Percentiles rank a stretch among this genome's conserved stretches.
phyloP scores from a whole-genome alignment of 331 rosid genomes.

The Malus hybrid region DNA sequence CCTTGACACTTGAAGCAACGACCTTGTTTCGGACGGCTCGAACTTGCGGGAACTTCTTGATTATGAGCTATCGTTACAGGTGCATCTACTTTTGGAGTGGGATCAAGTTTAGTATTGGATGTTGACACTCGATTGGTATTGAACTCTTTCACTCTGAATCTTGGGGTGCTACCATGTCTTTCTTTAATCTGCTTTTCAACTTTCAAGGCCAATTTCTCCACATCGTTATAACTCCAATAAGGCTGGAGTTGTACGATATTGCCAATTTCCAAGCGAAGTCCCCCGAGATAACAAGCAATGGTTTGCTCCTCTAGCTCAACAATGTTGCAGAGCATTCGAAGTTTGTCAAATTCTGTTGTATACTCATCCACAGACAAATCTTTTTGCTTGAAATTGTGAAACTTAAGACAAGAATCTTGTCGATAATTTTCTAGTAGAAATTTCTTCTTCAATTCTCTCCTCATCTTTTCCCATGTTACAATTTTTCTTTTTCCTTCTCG shows the following conservation, averaged over 20 bases:
- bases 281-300: not conserved
- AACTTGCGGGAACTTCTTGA: not conserved
- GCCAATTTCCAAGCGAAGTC: not conserved
- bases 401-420: not conserved
- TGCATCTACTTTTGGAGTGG: not conserved
- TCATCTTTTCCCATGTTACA: not conserved
- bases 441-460: not conserved
- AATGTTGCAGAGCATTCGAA: not conserved
- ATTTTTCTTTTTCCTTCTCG: not conserved
- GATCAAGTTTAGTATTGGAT: not conserved
- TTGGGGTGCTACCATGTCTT: not conserved
- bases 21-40: not conserved
- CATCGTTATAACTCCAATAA: not conserved
- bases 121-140: not conserved
- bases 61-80: not conserved
- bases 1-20: not conserved
- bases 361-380: not conserved
- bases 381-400: not conserved
- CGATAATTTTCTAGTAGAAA: not conserved
- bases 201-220: not conserved
- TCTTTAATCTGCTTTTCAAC: not conserved
- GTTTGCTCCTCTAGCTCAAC: not conserved
- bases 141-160: not conserved
- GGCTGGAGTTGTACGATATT: not conserved
- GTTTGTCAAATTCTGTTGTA: not conserved